phyloP scores from a whole-genome alignment of 805 yeast species.

The Metschnikowia cubensis region DNA sequence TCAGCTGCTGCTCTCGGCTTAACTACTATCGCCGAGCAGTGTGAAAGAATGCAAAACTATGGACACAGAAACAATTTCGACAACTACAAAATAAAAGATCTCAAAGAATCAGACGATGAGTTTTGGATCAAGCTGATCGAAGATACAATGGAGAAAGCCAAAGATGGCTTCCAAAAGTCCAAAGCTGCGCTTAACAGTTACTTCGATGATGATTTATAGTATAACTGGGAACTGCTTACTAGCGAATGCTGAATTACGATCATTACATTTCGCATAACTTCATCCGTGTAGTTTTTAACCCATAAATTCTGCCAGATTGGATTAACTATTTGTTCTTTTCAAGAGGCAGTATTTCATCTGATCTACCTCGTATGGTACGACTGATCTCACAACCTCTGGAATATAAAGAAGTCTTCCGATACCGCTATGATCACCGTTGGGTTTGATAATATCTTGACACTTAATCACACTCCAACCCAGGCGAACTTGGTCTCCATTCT shows the following conservation, averaged over 20 bases:
- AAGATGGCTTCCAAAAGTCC: conserved; percentile 47
- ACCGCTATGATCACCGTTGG: conserved; percentile 49
- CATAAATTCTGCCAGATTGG: too few relatives aligned
- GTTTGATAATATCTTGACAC: conserved; percentile 51
- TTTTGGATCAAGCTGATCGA: conserved; percentile 43
- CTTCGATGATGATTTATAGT: conserved; percentile 34
- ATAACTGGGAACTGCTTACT: neutral
- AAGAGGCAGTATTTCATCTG: conserved; percentile 50
- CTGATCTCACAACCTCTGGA: conserved; percentile 32
- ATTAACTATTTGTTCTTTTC: conserved; percentile 2
- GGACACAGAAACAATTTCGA: conserved; percentile 54
- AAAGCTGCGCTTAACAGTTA: conserved; percentile 49
- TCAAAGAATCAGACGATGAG: conserved; percentile 26
- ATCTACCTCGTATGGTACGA: conserved; percentile 33
- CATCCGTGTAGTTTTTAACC: neutral
- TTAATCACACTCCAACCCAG: conserved; percentile 45
- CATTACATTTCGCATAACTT: neutral
- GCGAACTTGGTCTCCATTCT: conserved; percentile 16
- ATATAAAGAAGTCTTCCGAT: conserved; percentile 52
- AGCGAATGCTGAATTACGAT: neutral
- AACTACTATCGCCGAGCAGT: conserved; percentile 73
- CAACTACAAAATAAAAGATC: conserved; percentile 21
- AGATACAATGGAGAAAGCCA: conserved; percentile 52
- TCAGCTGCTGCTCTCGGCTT: conserved; percentile 93
- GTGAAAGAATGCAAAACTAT: conserved; percentile 90